A percentile compares a stretch with the other conserved stretches of the same genome.
Conservation (phyloP, 257 asterid genomes). For the Solanum piurae region DNA sequence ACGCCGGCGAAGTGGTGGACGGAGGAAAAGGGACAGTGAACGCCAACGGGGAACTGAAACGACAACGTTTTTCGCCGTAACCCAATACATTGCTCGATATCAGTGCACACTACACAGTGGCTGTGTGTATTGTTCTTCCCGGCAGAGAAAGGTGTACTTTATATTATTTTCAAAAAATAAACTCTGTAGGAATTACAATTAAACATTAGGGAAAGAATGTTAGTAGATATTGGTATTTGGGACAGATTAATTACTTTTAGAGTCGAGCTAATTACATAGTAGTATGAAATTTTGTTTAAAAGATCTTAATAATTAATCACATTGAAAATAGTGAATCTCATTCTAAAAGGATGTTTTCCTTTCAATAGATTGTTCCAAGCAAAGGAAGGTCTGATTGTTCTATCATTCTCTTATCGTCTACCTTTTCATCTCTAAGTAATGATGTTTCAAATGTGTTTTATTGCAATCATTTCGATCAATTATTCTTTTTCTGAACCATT, state of each 20-base stretch:
- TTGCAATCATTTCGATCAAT: no score
- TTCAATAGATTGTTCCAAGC: no score
- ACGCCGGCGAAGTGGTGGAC: slow-evolving; percentile 23
- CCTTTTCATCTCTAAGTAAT: no score
- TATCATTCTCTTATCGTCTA: rapidly evolving
- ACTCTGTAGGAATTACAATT: neutral
- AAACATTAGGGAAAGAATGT: neutral
- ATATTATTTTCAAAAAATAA: no score
- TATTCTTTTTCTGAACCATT: no score
- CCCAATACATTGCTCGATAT: slow-evolving; percentile 32
- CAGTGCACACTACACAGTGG: neutral
- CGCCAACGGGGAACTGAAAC: slow-evolving; percentile 55
- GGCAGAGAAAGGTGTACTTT: neutral
- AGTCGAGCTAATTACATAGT: no score
- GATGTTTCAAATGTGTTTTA: no score
- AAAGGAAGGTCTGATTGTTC: no score
- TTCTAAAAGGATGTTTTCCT: no score
- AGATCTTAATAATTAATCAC: neutral
- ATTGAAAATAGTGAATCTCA: no score
- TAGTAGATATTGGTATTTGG: neutral
- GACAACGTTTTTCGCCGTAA: slow-evolving; percentile 50
- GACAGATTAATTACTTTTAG: neutral
- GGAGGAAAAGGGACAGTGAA: slow-evolving; percentile 34
- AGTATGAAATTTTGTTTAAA: rapidly evolving
- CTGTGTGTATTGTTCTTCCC: neutral